Percentiles rank a stretch among this genome's conserved stretches.
These are phyloP conservation scores for Lathyrus oleraceus DNA, from an alignment of 306 rosid species.

Conservation along the genomic window DNA sequence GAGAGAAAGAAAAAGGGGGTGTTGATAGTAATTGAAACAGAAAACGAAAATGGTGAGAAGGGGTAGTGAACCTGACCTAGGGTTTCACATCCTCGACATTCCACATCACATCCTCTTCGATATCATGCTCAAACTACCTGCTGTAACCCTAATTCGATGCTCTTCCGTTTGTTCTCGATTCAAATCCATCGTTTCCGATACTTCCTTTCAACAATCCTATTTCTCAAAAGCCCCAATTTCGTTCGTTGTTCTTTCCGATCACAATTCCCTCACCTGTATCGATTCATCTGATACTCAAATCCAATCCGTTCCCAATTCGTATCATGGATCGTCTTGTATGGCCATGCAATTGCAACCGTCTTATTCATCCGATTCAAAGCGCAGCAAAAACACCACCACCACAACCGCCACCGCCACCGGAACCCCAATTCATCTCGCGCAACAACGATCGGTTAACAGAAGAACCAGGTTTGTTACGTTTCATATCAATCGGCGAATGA, in stretches of 20 bases:
- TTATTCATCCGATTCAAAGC: background rate
- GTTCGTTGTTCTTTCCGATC: conserved; percentile 1
- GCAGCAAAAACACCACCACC: background rate
- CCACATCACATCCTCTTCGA: conserved; percentile 28
- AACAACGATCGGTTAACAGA: background rate
- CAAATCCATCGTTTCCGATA: background rate
- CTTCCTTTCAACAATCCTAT: conserved; percentile 11
- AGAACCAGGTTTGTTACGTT: conserved; percentile 13
- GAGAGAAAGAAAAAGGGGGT: too few relatives aligned
- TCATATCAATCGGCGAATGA: background rate
- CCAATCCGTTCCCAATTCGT: background rate
- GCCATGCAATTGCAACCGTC: background rate
- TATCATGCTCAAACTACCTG: conserved; percentile 26
- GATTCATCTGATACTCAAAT: background rate
- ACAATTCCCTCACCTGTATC: background rate
- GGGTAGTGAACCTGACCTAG: background rate
- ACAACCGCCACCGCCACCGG: background rate
- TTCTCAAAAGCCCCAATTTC: conserved; percentile 27
- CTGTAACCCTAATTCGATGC: conserved; percentile 5
- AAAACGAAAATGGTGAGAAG: background rate
- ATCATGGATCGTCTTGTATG: conserved; percentile 23
- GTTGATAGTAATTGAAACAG: background rate
- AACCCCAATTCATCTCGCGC: background rate
- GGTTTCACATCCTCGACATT: conserved; percentile 11
- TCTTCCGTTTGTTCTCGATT: conserved; percentile 21